phyloP scores from a whole-genome alignment of 352 stramenopile genomes.

The Globisporangium nodosum region DNA sequence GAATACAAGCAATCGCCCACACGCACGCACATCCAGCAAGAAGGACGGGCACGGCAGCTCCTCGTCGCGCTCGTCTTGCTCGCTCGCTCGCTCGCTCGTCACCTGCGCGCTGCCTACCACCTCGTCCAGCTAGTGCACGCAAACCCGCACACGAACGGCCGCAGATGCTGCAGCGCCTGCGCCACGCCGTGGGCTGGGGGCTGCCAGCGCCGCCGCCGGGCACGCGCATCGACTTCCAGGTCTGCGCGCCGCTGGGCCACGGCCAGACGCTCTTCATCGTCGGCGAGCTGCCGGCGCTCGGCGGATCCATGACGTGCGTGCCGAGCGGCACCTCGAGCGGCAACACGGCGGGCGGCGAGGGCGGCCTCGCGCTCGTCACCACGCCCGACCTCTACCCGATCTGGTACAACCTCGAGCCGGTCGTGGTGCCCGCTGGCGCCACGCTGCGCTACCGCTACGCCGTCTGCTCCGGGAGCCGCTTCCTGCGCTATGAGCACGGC shows the following conservation, averaged over 20 bases:
- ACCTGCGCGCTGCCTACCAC: too few species aligned
- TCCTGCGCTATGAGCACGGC: slow-evolving; percentile 67
- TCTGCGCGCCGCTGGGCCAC: slow-evolving; percentile 66
- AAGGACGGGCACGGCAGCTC: too few species aligned
- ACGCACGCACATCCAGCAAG: too few species aligned
- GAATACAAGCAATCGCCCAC: not conserved
- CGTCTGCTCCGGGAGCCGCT: slow-evolving; percentile 72
- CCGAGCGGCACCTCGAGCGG: slow-evolving; percentile 31
- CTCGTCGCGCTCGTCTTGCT: too few species aligned
- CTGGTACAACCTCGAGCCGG: slow-evolving; percentile 86
- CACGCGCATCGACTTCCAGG: slow-evolving; percentile 80
- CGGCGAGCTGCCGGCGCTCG: slow-evolving; percentile 61
- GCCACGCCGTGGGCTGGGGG: slow-evolving; percentile 73
- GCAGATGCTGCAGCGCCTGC: slow-evolving; percentile 75
- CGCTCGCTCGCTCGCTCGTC: too few species aligned
- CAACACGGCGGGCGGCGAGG: slow-evolving; percentile 26
- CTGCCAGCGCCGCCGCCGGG: slow-evolving; percentile 46
- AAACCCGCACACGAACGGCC: not conserved
- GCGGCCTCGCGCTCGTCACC: slow-evolving; percentile 73
- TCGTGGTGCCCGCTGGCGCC: slow-evolving; percentile 54
- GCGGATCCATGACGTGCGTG: slow-evolving; percentile 49
- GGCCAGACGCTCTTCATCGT: slow-evolving; percentile 81
- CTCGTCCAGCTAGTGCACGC: too few species aligned
- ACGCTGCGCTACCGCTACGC: slow-evolving; percentile 83
- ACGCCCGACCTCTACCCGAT: slow-evolving; percentile 85